phyloP scores from a whole-genome alignment of 2,329 filamentous ascomycete genomes.

The Celoporthe dispersa region DNA sequence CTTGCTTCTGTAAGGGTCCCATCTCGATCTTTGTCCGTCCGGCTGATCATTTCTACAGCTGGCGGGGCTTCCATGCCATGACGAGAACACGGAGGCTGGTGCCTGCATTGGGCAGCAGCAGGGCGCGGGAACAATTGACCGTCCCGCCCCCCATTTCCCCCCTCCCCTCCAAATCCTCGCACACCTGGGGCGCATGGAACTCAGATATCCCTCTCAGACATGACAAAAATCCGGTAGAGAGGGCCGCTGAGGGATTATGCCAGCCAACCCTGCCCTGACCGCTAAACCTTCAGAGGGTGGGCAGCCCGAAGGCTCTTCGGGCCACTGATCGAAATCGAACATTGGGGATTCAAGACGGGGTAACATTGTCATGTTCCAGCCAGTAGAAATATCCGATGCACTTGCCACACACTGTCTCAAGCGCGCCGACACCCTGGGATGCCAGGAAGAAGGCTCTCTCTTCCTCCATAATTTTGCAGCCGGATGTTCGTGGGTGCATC shows the following conservation, averaged over 20 bases:
- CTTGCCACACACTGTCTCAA: constrained; percentile 23
- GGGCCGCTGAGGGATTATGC: not conserved
- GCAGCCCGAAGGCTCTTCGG: constrained; percentile 29
- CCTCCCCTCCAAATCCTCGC: not conserved
- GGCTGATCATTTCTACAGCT: constrained; percentile 10
- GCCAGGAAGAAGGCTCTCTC: constrained; percentile 2
- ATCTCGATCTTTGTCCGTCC: constrained; percentile 14
- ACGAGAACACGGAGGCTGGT: not conserved
- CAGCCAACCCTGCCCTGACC: constrained; percentile 8
- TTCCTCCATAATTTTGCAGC: not conserved
- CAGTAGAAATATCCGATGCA: constrained; percentile 20
- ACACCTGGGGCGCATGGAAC: not conserved
- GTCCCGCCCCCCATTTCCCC: not conserved
- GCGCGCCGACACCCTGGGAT: constrained; percentile 17
- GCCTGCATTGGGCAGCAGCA: constrained; percentile 1
- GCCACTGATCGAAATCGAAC: constrained; percentile 18
- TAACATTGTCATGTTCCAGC: constrained; percentile 23
- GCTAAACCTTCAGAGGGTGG: constrained; percentile 10
- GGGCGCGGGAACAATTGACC: constrained; percentile 3
- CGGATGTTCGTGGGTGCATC: not conserved
- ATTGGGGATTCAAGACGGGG: constrained; percentile 23
- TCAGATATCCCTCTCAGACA: constrained; percentile 1
- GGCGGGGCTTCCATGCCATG: not conserved
- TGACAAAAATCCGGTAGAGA: not conserved
- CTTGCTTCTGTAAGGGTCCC: not conserved